A percentile compares a stretch with the other conserved stretches of the same genome.
Conservation (phyloP, 1,284 basidiomycete genomes). For the Cryptococcus neoformans region DNA sequence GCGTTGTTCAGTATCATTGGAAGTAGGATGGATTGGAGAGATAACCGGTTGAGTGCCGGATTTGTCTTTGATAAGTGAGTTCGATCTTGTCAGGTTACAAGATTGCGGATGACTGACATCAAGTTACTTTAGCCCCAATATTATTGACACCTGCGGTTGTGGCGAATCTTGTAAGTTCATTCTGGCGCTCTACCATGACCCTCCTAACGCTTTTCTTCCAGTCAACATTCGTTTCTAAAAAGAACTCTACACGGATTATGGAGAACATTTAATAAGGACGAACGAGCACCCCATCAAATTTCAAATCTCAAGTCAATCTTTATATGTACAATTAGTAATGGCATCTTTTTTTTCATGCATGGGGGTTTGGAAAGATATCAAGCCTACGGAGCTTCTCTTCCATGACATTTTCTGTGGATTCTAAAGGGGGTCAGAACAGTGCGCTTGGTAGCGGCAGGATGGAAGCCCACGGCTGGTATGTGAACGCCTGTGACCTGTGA, state of each 20-base stretch:
- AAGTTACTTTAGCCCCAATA: slow-evolving; percentile 31
- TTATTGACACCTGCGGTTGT: slow-evolving; percentile 47
- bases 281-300: no score
- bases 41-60: slow-evolving; percentile 69
- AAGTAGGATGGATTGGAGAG: slow-evolving; percentile 98
- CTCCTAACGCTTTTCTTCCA: background rate
- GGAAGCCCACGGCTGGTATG: no score
- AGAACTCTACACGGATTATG: background rate
- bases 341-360: no score
- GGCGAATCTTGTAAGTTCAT: slow-evolving; percentile 41
- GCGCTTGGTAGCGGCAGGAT: no score
- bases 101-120: background rate
- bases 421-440: no score
- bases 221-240: slow-evolving; percentile 12
- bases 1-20: slow-evolving; percentile 98
- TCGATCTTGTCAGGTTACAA: background rate
- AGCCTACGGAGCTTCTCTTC: no score
- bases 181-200: background rate
- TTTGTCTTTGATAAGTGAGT: slow-evolving; percentile 48
- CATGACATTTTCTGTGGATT: no score
- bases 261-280: no score
- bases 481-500: no score
- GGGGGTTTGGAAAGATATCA: no score
- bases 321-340: no score
- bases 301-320: no score